phyloP scores from a whole-genome alignment of 306 rosid genomes.

The Erythrophleum fordii region DNA sequence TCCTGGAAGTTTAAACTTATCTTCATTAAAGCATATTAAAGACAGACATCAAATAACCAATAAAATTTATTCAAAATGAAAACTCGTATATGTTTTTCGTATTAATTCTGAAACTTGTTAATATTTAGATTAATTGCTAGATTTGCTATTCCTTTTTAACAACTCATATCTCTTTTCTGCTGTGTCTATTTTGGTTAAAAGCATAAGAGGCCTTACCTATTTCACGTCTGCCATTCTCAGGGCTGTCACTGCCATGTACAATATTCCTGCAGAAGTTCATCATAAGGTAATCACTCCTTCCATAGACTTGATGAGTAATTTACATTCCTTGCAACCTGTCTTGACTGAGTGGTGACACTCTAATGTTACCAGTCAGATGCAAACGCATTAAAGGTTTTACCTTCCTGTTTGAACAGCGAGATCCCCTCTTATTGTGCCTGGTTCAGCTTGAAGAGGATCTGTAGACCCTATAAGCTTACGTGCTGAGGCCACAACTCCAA shows the following conservation, averaged over 20 bases:
- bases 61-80: neutral
- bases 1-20: conserved; percentile 17
- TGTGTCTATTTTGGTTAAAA: conserved; percentile 22
- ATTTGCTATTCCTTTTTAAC: conserved; percentile 5
- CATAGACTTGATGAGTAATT: conserved; percentile 24
- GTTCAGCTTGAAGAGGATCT: conserved; percentile 95
- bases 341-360: neutral
- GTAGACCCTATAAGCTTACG: conserved; percentile 96
- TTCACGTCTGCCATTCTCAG: conserved; percentile 96
- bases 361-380: conserved; percentile 29
- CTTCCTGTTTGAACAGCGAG: conserved; percentile 93
- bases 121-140: conserved; percentile 4
- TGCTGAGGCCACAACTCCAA: conserved; percentile 90
- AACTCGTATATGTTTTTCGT: neutral
- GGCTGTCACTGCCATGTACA: conserved; percentile 98
- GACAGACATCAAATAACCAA: conserved; percentile 2
- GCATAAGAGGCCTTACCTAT: conserved; percentile 53
- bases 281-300: conserved; percentile 31
- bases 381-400: conserved; percentile 47
- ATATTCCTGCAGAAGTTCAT: conserved; percentile 72
- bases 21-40: conserved; percentile 6
- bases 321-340: conserved; percentile 6
- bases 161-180: conserved; percentile 5
- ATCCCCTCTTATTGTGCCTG: conserved; percentile 99
- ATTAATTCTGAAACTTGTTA: conserved; percentile 6